Conservation (phyloP, 306 rosid species). For the Quercus dentata region DNA sequence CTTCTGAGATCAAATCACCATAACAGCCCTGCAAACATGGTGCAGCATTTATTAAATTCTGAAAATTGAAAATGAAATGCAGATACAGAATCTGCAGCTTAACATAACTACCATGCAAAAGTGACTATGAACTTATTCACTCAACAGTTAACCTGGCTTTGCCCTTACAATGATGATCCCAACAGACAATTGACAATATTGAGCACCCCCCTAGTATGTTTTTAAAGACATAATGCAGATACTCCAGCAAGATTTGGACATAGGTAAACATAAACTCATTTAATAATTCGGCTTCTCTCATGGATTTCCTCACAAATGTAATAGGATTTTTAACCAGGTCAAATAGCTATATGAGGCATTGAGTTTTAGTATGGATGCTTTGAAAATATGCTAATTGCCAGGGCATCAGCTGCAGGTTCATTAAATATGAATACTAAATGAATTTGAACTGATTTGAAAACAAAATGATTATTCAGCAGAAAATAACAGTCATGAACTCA, state of each 20-base stretch:
- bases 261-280: neutral
- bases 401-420: neutral
- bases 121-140: neutral
- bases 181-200: neutral
- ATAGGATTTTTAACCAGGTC: neutral
- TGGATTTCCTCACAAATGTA: neutral
- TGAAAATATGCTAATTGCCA: too few relatives aligned
- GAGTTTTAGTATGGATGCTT: neutral
- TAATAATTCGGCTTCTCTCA: neutral
- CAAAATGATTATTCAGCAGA: neutral
- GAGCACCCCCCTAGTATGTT: neutral
- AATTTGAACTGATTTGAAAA: neutral
- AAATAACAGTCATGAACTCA: neutral
- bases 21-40: conserved; percentile 58
- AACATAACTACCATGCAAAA: neutral
- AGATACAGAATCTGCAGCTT: neutral
- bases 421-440: neutral
- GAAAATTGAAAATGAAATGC: neutral
- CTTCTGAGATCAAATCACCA: conserved; percentile 69
- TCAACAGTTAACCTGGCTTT: neutral
- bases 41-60: neutral
- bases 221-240: neutral
- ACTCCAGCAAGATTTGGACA: neutral
- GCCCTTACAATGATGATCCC: neutral
- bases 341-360: neutral